phyloP scores from a whole-genome alignment of 306 rosid genomes.

The Pyrus betulifolia region DNA sequence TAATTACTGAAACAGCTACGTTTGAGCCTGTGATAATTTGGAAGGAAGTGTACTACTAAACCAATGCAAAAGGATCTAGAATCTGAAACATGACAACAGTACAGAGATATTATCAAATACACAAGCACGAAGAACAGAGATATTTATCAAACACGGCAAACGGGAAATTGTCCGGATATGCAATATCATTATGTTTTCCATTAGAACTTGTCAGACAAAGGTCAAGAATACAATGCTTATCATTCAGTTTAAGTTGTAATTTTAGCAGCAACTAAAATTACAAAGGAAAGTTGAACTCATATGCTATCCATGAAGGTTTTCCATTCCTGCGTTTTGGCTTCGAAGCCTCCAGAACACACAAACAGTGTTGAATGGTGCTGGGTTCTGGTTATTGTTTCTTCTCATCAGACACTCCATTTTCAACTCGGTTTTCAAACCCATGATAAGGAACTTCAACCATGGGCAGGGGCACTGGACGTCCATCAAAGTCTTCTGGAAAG shows the following conservation, averaged over 20 bases:
- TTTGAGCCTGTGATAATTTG: not conserved
- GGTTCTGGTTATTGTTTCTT: conserved; percentile 38
- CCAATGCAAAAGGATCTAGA: not conserved
- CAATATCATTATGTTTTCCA: conserved; percentile 19
- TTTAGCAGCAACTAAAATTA: conserved; percentile 23
- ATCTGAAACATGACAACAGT: not conserved
- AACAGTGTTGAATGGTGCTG: conserved; percentile 10
- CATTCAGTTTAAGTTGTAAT: conserved; percentile 23
- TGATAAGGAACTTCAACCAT: conserved; percentile 85
- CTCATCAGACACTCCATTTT: conserved; percentile 58
- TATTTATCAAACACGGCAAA: not conserved
- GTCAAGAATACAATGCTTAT: conserved; percentile 30
- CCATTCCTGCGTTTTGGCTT: not conserved
- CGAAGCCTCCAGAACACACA: not conserved
- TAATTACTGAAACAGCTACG: not conserved
- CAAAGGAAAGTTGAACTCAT: conserved; percentile 24
- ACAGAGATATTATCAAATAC: not conserved
- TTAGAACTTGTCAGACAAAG: conserved; percentile 16
- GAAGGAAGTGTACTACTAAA: not conserved
- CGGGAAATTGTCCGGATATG: conserved; percentile 9
- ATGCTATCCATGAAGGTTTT: conserved; percentile 5
- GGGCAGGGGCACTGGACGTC: conserved; percentile 62
- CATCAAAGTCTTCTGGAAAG: conserved; percentile 61
- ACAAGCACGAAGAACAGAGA: conserved; percentile 3
- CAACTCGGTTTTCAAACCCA: conserved; percentile 59